Evolutionary conservation across 257 asterid genomes (phyloP).

Genomic region (Petunia axillaris): DNA sequence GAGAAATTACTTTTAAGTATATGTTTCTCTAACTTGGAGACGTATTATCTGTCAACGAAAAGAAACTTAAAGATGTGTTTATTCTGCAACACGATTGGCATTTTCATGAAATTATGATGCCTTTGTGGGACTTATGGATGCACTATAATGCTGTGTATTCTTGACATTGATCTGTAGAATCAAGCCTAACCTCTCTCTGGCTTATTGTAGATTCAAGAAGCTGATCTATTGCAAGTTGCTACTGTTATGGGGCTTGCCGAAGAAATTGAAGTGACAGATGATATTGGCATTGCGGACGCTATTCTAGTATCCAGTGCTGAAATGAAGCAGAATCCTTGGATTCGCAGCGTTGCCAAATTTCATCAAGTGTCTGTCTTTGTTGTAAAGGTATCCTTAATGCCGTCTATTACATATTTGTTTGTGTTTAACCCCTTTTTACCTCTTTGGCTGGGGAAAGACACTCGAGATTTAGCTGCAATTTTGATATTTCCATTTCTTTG

Average conservation of each 20-base stretch:
- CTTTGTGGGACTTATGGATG: background rate
- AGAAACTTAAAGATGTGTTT: background rate
- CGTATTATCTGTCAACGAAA: background rate
- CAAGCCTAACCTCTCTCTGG: constrained; percentile 19
- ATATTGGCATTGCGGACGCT: constrained; percentile 81
- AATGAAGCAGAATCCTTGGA: constrained; percentile 92
- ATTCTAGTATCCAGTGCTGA: constrained; percentile 75
- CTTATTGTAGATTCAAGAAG: constrained; percentile 76
- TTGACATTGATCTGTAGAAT: constrained; percentile 10
- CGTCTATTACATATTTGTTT: constrained; percentile 6
- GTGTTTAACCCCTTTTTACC: background rate
- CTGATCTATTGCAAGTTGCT: constrained; percentile 85
- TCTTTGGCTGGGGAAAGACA: constrained; percentile 3
- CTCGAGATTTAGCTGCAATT: background rate
- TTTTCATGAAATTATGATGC: background rate
- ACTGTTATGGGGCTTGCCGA: constrained; percentile 90
- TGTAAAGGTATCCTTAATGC: constrained; percentile 62
- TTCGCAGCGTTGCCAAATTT: constrained; percentile 88
- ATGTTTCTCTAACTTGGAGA: background rate
- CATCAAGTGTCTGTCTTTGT: constrained; percentile 85
- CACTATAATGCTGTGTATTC: background rate
- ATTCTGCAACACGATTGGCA: background rate
- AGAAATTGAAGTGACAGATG: constrained; percentile 76
- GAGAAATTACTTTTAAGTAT: background rate
- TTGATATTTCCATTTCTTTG: constrained; percentile 25